These are phyloP conservation scores for Pythium chondricola DNA, from an alignment of 352 stramenopile species.

Conservation along the genomic window DNA sequence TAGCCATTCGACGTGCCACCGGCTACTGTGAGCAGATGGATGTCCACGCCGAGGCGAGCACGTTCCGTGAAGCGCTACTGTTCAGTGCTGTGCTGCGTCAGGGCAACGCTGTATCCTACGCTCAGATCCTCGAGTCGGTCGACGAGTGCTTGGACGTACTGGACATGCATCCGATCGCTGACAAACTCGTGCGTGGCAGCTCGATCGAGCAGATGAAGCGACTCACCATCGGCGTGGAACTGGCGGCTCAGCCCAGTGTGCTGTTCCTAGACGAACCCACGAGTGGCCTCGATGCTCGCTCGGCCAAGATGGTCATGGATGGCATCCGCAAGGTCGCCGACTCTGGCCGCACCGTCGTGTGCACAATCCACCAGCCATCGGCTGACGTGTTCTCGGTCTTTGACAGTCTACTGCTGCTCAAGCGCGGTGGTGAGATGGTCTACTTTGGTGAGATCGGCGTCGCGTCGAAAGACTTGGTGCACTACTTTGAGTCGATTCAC, in stretches of 20 bases:
- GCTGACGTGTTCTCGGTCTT: slow-evolving; percentile 64
- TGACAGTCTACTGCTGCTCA: slow-evolving; percentile 38
- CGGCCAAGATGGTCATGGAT: slow-evolving; percentile 50
- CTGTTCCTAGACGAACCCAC: slow-evolving; percentile 69
- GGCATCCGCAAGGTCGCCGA: slow-evolving; percentile 41
- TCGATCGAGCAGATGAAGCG: slow-evolving; percentile 29
- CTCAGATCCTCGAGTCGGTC: slow-evolving; percentile 26
- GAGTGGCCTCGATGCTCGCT: slow-evolving; percentile 34
- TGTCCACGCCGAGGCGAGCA: slow-evolving; percentile 3
- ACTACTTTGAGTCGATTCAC: slow-evolving; percentile 54
- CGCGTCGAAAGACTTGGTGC: slow-evolving; percentile 20
- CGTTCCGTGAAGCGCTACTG: slow-evolving; percentile 13
- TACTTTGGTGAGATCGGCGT: slow-evolving; percentile 32
- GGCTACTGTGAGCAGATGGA: slow-evolving; percentile 18
- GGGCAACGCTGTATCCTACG: slow-evolving; percentile 17
- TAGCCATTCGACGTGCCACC: slow-evolving; percentile 13
- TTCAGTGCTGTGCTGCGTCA: slow-evolving; percentile 78
- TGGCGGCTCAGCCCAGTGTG: slow-evolving; percentile 68
- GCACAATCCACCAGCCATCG: slow-evolving; percentile 85
- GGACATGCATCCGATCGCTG: slow-evolving; percentile 22
- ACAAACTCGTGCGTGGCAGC: slow-evolving; percentile 23
- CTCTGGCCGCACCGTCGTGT: slow-evolving; percentile 61
- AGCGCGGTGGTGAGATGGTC: slow-evolving; percentile 3
- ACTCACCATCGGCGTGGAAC: slow-evolving; percentile 74
- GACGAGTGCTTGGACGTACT: slow-evolving; percentile 35